These are phyloP conservation scores for Orobanche coerulescens DNA, from an alignment of 257 asterid genomes.

Conservation along the genomic window DNA sequence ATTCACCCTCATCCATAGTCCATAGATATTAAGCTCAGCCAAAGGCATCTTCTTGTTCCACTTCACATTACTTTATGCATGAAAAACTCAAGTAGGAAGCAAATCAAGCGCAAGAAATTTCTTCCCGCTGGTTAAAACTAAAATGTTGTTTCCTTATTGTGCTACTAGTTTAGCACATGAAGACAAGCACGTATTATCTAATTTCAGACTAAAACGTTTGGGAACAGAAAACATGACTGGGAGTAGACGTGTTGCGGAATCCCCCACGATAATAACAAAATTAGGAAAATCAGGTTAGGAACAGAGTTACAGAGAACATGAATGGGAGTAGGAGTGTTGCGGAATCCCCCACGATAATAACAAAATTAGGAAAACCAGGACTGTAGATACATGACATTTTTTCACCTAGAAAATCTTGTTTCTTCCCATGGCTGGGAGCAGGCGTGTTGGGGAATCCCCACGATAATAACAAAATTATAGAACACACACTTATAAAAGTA, in stretches of 20 bases:
- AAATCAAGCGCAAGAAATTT: not conserved
- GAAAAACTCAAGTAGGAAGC: not conserved
- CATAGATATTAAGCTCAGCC: not conserved
- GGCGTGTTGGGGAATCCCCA: not conserved
- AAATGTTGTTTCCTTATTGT: not conserved
- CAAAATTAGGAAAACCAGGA: not conserved
- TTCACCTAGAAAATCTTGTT: not conserved
- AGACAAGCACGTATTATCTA: not conserved
- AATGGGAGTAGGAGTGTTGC: too few species aligned
- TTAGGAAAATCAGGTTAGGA: too few species aligned
- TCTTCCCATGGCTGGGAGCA: not conserved
- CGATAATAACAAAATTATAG: not conserved
- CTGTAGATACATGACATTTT: not conserved
- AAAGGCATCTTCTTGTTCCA: not conserved
- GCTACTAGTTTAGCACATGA: not conserved
- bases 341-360: too few species aligned
- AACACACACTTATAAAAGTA: conserved; percentile 4
- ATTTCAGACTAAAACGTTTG: not conserved
- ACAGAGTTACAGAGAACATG: too few species aligned
- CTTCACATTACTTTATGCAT: not conserved
- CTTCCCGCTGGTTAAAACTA: not conserved
- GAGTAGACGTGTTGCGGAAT: too few species aligned
- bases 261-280: too few species aligned
- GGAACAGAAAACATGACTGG: too few species aligned
- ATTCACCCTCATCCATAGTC: not conserved